These are phyloP conservation scores for Nyssa sinensis DNA, from an alignment of 148 eudicot species.

Conservation along the genomic window DNA sequence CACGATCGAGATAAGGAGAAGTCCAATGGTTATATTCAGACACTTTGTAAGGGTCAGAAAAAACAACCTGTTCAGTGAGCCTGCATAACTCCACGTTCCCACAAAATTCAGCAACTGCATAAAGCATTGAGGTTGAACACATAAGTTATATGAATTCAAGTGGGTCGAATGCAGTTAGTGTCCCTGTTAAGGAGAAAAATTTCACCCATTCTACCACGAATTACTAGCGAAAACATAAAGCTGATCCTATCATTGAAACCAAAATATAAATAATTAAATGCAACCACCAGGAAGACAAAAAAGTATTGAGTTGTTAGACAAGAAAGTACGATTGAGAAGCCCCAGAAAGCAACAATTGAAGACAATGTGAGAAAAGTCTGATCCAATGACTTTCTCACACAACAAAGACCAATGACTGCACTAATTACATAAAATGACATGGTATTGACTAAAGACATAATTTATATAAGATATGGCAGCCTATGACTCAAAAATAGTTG, in stretches of 20 bases:
- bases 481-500: too few relatives aligned
- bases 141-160: neutral
- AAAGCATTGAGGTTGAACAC: constrained; percentile 15
- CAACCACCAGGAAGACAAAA: neutral
- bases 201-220: neutral
- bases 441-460: too few relatives aligned
- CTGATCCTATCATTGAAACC: neutral
- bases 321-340: neutral
- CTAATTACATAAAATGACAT: neutral
- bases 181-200: neutral
- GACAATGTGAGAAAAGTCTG: neutral
- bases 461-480: too few relatives aligned
- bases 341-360: neutral
- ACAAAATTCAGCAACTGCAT: constrained; percentile 87
- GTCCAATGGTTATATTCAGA: constrained; percentile 80
- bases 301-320: neutral
- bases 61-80: constrained; percentile 87
- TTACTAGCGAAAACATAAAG: neutral
- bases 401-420: neutral
- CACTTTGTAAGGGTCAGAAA: constrained; percentile 91
- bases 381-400: neutral
- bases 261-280: neutral
- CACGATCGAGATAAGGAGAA: constrained; percentile 83
- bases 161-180: neutral
- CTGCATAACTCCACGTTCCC: constrained; percentile 94